phyloP scores from a whole-genome alignment of 495 filamentous ascomycete species.

The Neohortaea acidophila region DNA sequence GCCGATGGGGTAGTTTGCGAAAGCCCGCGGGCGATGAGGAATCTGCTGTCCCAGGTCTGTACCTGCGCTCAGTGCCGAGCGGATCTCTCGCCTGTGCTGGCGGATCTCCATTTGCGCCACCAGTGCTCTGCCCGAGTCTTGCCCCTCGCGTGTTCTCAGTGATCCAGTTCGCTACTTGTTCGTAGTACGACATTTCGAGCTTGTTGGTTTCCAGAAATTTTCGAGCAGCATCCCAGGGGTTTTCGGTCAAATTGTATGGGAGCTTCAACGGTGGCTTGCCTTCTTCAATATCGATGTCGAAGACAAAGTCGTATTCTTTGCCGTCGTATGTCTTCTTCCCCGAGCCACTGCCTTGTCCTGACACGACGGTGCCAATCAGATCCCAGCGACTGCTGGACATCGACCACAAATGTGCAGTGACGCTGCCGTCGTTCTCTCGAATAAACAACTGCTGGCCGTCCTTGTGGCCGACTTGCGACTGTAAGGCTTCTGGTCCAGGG shows the following conservation, averaged over 20 bases:
- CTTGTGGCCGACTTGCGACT: conserved; percentile 65
- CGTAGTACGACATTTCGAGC: conserved; percentile 75
- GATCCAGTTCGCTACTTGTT: conserved; percentile 91
- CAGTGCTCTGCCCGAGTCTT: conserved; percentile 48
- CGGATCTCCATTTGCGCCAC: conserved; percentile 1
- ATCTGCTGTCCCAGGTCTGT: conserved; percentile 51
- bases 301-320: conserved; percentile 92
- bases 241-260: conserved; percentile 82
- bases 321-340: conserved; percentile 60
- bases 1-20: conserved; percentile 13
- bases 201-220: conserved; percentile 89
- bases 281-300: conserved; percentile 94
- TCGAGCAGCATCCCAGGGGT: conserved; percentile 80
- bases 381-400: conserved; percentile 53
- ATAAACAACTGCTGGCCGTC: conserved; percentile 94
- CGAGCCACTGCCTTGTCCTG: conserved; percentile 67
- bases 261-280: conserved; percentile 87
- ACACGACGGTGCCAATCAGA: conserved; percentile 76
- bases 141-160: conserved; percentile 75
- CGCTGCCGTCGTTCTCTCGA: conserved; percentile 55
- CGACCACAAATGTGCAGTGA: conserved; percentile 36
- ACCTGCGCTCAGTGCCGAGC: conserved; percentile 62
- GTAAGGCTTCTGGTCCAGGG: conserved; percentile 70
- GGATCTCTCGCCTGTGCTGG: conserved; percentile 44
- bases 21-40: conserved; percentile 1